phyloP scores from a whole-genome alignment of 441 rosid species.

The Corymbia citriodora region DNA sequence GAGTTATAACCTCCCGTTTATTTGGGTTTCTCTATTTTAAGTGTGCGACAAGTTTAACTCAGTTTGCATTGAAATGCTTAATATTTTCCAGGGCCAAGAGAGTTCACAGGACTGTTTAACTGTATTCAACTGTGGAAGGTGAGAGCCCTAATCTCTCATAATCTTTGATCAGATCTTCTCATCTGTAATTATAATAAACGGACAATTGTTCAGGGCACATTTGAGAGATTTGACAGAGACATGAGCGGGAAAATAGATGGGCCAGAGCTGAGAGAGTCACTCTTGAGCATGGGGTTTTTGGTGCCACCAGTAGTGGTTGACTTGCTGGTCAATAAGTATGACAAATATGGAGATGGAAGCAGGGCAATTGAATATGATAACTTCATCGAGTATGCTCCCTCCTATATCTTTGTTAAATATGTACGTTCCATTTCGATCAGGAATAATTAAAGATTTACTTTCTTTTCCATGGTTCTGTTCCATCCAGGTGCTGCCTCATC shows the following conservation, averaged over 20 bases:
- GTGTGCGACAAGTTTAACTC: not conserved
- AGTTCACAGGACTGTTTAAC: slow-evolving; percentile 64
- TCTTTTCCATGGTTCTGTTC: not conserved
- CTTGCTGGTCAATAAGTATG: slow-evolving; percentile 71
- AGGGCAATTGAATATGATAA: slow-evolving; percentile 80
- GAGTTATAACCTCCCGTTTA: not conserved
- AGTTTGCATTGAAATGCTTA: not conserved
- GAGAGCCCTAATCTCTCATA: slow-evolving; percentile 1
- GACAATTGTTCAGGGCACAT: slow-evolving; percentile 30
- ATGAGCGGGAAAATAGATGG: slow-evolving; percentile 69
- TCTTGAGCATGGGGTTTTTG: slow-evolving; percentile 63
- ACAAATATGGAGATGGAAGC: slow-evolving; percentile 60
- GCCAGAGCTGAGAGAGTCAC: slow-evolving; percentile 71
- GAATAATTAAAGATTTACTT: not conserved
- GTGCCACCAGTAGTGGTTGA: slow-evolving; percentile 67
- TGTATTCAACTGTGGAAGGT: slow-evolving; percentile 95
- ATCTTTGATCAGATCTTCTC: not conserved
- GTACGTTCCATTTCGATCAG: not conserved
- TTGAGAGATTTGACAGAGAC: slow-evolving; percentile 72
- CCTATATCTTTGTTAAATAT: not conserved
- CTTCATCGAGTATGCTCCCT: slow-evolving; percentile 68
- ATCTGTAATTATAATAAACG: not conserved
- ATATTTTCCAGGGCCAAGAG: slow-evolving; percentile 55
- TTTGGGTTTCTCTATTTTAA: not conserved
- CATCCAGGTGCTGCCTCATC: slow-evolving; percentile 80